Evolutionary conservation across 345 rosid genomes (phyloP), one percentile per base, ranked within the genome.

Genomic region (Euphorbia peplus): DNA sequence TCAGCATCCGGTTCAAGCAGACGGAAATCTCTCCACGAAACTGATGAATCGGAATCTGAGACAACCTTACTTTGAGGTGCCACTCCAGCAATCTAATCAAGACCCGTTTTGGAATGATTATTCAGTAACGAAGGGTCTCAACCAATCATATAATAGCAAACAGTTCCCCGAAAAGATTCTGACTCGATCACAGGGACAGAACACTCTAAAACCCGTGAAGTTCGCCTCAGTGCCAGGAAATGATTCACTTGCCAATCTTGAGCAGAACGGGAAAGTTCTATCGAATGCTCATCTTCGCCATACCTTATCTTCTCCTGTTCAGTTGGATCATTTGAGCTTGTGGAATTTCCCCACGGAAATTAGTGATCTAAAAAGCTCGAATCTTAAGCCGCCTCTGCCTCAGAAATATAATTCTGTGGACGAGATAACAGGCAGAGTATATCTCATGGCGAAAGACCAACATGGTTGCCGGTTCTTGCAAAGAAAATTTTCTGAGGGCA

Each of bases 391-490:
- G 82, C 60, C 84, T 54, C 90, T 70, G 44, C 76, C 81, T 81
- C 82, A 62, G 69, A 87, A 81, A 64, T 86, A 70, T 52, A 75
- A 57, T 68, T 78, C 80, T 52, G 73, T 84, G 39, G 89, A 83
- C 60, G 97, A 88, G 66, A 80, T 75, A 25, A 81, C 73, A 26
- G 85, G 85, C 70, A 85, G 62, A 76, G 84, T 88, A 69, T 83
- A 78, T 72, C 80, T 76, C 73, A 75, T 90, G 86, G 89, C 90
- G 0, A 90, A 86, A 70, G 96, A 88, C 65, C 96, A 90, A 67
- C 81, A 86, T 46, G 96, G 96, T 26, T 86, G 96, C 73, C 86
- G 89, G 35, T 87, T 83, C 77, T 63, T 90, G 70, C 93, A 90
- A 78, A 83, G 78, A 73, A 88, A 76, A 69, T 80, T 90, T 75